These are phyloP conservation scores for Isoetes engelmannii DNA, from an alignment of 83 land plant genomes.

Conservation along the genomic window DNA sequence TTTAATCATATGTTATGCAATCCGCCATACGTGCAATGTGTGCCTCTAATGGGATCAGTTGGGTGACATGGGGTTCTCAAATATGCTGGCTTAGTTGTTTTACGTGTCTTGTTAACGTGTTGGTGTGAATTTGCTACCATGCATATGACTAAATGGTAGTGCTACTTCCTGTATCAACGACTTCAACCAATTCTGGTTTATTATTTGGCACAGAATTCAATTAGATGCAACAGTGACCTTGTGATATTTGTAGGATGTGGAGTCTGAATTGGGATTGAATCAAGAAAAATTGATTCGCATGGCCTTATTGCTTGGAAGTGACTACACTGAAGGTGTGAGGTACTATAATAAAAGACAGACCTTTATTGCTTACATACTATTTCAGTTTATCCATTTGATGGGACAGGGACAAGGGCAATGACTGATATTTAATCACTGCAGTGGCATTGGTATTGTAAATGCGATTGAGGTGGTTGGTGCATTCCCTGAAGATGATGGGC, in stretches of 20 bases:
- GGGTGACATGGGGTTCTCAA: too few species aligned
- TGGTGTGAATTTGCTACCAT: too few species aligned
- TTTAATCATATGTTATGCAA: too few species aligned
- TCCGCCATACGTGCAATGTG: too few species aligned
- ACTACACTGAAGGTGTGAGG: conserved; percentile 99
- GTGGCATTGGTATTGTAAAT: conserved; percentile 99
- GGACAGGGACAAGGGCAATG: neutral
- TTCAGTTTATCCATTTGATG: neutral
- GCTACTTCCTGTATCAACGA: too few species aligned
- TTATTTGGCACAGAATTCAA: too few species aligned
- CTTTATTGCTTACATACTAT: neutral
- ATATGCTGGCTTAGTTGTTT: too few species aligned
- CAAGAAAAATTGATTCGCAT: conserved; percentile 78
- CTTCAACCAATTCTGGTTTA: too few species aligned
- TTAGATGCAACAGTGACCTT: too few species aligned
- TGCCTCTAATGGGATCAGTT: too few species aligned
- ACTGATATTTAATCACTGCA: conserved; percentile 17
- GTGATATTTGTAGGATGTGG: conserved; percentile 55
- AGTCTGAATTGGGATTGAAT: conserved; percentile 73
- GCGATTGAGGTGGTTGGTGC: conserved; percentile 95
- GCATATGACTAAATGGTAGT: too few species aligned
- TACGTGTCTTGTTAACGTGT: too few species aligned
- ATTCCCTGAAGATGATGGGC: conserved; percentile 84
- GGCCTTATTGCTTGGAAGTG: conserved; percentile 98
- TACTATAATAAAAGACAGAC: conserved; percentile 5